These are phyloP conservation scores for Hericium rajendrae DNA, from an alignment of 768 basidiomycete species.

Conservation along the genomic window DNA sequence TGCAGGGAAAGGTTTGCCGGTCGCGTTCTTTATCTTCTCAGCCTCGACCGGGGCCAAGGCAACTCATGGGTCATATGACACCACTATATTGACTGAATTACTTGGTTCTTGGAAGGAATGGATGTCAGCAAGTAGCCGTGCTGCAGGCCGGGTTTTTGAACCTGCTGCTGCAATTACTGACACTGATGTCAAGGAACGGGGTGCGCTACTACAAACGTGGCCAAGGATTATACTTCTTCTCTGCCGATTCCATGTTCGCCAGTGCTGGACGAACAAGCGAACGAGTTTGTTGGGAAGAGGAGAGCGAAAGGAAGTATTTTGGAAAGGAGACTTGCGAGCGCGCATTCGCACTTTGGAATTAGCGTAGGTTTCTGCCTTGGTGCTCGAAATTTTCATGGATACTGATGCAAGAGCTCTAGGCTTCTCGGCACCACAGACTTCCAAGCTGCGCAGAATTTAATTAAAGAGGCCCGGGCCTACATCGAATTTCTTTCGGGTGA, in stretches of 20 bases:
- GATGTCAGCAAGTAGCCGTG: not conserved
- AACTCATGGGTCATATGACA: slow-evolving; percentile 20
- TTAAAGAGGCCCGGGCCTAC: too few species aligned
- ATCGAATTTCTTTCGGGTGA: too few species aligned
- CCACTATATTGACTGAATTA: slow-evolving; percentile 8
- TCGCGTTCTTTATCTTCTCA: slow-evolving; percentile 22
- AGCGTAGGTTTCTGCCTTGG: too few species aligned
- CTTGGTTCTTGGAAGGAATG: not conserved
- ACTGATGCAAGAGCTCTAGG: too few species aligned
- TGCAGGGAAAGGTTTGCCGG: slow-evolving; percentile 18
- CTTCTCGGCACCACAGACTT: too few species aligned
- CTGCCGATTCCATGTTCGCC: slow-evolving; percentile 26
- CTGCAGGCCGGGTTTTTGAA: slow-evolving; percentile 16
- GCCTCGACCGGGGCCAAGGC: slow-evolving; percentile 18
- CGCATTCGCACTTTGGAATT: too few species aligned
- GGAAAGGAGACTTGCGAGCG: not conserved
- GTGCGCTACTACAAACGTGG: slow-evolving; percentile 20
- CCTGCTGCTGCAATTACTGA: slow-evolving; percentile 19
- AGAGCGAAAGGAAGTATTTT: too few species aligned
- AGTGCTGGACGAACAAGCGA: slow-evolving; percentile 23
- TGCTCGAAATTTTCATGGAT: too few species aligned
- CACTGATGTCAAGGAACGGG: slow-evolving; percentile 24
- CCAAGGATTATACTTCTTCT: slow-evolving; percentile 21
- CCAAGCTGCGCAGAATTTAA: too few species aligned
- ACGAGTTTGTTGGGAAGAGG: not conserved